Evolutionary conservation across 2,329 filamentous ascomycete species (phyloP).

Genomic region (Fusarium euwallaceae): DNA sequence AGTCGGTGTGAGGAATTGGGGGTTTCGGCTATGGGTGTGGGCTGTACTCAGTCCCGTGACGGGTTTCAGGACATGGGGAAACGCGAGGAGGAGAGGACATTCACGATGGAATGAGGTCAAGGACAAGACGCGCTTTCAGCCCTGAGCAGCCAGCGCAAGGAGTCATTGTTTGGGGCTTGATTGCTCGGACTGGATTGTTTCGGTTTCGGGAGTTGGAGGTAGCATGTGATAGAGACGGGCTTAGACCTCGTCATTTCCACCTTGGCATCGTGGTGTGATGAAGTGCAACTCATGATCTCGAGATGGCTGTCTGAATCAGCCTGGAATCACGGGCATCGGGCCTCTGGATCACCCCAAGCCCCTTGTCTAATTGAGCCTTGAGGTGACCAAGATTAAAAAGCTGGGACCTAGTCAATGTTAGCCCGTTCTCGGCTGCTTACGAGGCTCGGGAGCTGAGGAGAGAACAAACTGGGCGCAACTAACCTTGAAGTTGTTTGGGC

Average conservation of each 20-base stretch:
- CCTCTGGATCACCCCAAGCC: conserved; percentile 3
- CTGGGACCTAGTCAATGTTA: not conserved
- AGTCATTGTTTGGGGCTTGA: conserved; percentile 3
- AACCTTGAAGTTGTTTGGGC: not conserved
- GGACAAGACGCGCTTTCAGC: not conserved
- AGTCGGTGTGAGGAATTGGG: conserved; percentile 4
- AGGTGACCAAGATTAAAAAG: not conserved
- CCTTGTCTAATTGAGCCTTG: not conserved
- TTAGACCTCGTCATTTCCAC: conserved; percentile 17
- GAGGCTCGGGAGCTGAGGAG: not conserved
- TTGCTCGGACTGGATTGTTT: not conserved
- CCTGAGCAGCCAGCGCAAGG: not conserved
- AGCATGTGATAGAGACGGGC: conserved; percentile 13
- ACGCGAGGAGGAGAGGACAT: not conserved
- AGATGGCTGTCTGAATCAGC: conserved; percentile 8
- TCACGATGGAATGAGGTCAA: not conserved
- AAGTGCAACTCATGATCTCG: not conserved
- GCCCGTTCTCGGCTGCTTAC: conserved; percentile 1
- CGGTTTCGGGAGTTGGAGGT: not conserved
- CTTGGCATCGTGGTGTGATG: not conserved
- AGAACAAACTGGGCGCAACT: not conserved
- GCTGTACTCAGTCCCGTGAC: too few relatives aligned
- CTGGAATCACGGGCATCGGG: conserved; percentile 4
- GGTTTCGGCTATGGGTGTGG: not conserved
- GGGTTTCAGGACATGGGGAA: not conserved